Conservation (phyloP, 495 filamentous ascomycete genomes). For the Acidiella bohemica region DNA sequence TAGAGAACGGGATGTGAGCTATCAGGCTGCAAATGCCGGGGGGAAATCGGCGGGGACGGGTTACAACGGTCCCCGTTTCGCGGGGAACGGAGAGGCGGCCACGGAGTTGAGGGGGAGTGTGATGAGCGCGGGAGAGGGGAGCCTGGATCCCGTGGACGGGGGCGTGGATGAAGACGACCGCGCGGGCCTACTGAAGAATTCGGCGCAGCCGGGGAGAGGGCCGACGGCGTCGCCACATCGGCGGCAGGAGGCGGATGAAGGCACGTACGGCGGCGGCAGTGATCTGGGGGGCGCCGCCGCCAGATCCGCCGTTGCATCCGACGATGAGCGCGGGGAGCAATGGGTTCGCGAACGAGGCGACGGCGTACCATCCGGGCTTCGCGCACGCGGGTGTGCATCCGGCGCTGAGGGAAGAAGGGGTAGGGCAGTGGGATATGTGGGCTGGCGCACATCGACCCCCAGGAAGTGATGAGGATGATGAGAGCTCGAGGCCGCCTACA, state of each 20-base stretch:
- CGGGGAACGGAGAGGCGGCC: constrained; percentile 5
- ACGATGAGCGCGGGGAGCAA: too few relatives aligned
- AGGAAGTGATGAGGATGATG: neutral
- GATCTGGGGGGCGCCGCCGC: too few relatives aligned
- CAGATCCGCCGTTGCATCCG: too few relatives aligned
- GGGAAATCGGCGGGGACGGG: neutral
- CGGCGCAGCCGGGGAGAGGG: constrained; percentile 3
- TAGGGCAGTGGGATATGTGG: too few relatives aligned
- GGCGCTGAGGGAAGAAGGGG: too few relatives aligned
- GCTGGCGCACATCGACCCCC: too few relatives aligned
- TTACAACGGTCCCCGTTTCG: constrained; percentile 4
- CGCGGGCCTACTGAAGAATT: constrained; percentile 3
- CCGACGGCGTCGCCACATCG: too few relatives aligned
- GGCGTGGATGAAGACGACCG: constrained; percentile 9
- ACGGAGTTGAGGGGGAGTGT: constrained; percentile 9
- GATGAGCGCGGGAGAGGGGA: neutral
- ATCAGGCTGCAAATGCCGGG: constrained; percentile 19
- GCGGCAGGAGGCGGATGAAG: too few relatives aligned
- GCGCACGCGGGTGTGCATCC: constrained; percentile 5
- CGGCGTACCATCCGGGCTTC: constrained; percentile 12
- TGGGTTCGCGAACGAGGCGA: too few relatives aligned
- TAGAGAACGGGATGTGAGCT: constrained; percentile 40
- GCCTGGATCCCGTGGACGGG: neutral
- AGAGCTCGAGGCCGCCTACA: constrained; percentile 7
- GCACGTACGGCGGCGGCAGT: too few relatives aligned